Conservation (phyloP, 1,139 yeast species). For the Yamadazyma triangularis region DNA sequence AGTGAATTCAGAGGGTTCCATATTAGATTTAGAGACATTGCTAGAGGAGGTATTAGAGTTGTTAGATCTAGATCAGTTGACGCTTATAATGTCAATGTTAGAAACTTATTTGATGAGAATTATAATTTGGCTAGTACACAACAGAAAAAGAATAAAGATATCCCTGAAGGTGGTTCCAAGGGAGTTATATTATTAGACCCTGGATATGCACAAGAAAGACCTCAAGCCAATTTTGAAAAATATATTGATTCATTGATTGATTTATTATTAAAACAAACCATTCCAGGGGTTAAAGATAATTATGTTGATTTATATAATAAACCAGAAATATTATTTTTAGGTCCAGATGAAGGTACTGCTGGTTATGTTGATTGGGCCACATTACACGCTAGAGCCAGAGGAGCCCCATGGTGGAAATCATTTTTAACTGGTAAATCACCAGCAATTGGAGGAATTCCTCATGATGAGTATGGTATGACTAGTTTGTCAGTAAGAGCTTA, state of each 20-base stretch:
- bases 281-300: slow-evolving; percentile 77
- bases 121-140: slow-evolving; percentile 95
- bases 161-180: slow-evolving; percentile 98
- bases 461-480: slow-evolving; percentile 98
- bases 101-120: slow-evolving; percentile 92
- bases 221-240: slow-evolving; percentile 85
- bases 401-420: slow-evolving; percentile 99
- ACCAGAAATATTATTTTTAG: slow-evolving; percentile 90
- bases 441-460: slow-evolving; percentile 93
- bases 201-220: slow-evolving; percentile 75
- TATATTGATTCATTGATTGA: slow-evolving; percentile 91
- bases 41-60: slow-evolving; percentile 97
- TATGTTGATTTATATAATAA: slow-evolving; percentile 81
- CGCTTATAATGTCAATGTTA: slow-evolving; percentile 79
- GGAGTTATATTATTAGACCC: slow-evolving; percentile 90
- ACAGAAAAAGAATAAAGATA: slow-evolving; percentile 95
- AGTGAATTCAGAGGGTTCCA: slow-evolving; percentile 98
- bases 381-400: slow-evolving; percentile 83
- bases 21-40: slow-evolving; percentile 92
- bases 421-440: slow-evolving; percentile 97
- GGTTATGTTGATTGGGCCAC: slow-evolving; percentile 99
- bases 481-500: slow-evolving; percentile 90
- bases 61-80: slow-evolving; percentile 85
- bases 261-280: slow-evolving; percentile 66
- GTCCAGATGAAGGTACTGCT: slow-evolving; percentile 99